phyloP scores from a whole-genome alignment of 306 rosid species.

The Benincasa hispida region DNA sequence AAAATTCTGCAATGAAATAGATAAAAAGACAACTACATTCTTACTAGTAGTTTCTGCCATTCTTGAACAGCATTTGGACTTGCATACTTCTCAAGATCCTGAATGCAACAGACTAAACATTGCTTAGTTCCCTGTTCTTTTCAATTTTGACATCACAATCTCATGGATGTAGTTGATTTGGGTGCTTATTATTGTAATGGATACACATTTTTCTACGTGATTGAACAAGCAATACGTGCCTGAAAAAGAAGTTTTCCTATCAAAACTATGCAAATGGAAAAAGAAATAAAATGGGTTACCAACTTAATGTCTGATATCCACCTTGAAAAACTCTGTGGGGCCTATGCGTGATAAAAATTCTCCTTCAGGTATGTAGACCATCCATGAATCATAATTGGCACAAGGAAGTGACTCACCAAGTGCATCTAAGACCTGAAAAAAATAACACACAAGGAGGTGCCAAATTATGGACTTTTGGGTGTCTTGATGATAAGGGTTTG shows the following conservation, averaged over 20 bases:
- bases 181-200: neutral
- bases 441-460: neutral
- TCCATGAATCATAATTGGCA: constrained; percentile 87
- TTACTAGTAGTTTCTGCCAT: constrained; percentile 68
- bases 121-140: neutral
- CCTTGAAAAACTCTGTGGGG: constrained; percentile 80
- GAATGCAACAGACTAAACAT: constrained; percentile 11
- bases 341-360: constrained; percentile 88
- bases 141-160: neutral
- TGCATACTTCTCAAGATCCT: constrained; percentile 79
- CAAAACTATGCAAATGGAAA: neutral
- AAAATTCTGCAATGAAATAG: neutral
- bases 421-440: constrained; percentile 66
- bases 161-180: neutral
- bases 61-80: constrained; percentile 67
- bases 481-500: neutral
- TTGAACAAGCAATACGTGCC: neutral
- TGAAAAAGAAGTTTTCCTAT: neutral
- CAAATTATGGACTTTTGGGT: neutral
- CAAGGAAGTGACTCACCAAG: constrained; percentile 74
- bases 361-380: constrained; percentile 82
- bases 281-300: constrained; percentile 6
- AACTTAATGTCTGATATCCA: constrained; percentile 14
- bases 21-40: neutral
- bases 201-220: neutral